These are phyloP conservation scores for Botrytis byssoidea DNA, from an alignment of 2,329 filamentous ascomycete species.

Conservation along the genomic window DNA sequence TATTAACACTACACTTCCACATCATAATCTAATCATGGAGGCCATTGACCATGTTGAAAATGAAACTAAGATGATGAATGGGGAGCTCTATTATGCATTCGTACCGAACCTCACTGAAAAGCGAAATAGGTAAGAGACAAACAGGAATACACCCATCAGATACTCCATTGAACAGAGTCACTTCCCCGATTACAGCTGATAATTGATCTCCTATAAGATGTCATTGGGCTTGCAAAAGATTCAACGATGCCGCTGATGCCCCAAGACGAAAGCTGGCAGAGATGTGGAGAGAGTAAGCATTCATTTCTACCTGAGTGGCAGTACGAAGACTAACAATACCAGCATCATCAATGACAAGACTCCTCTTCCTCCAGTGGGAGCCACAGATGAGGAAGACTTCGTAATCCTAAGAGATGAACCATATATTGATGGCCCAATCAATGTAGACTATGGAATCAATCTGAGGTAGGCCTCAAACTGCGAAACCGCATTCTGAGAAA, in stretches of 20 bases:
- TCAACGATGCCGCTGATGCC: constrained; percentile 61
- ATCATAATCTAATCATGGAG: constrained; percentile 24
- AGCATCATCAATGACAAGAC: constrained; percentile 56
- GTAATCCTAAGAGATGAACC: constrained; percentile 61
- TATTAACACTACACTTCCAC: background rate
- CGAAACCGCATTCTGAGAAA: background rate
- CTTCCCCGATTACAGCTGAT: background rate
- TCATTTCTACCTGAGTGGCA: constrained; percentile 8
- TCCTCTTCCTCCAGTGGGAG: constrained; percentile 59
- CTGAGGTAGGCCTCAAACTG: constrained; percentile 48
- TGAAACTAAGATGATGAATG: constrained; percentile 57
- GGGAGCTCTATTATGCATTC: constrained; percentile 74
- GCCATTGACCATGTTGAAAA: constrained; percentile 48
- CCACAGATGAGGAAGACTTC: constrained; percentile 63
- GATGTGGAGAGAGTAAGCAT: constrained; percentile 67
- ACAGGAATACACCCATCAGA: background rate
- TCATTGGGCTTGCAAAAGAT: constrained; percentile 57
- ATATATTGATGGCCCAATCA: constrained; percentile 68
- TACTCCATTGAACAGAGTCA: background rate
- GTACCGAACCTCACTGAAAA: constrained; percentile 63
- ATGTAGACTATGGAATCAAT: constrained; percentile 76
- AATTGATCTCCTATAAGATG: constrained; percentile 34
- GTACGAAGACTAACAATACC: constrained; percentile 21
- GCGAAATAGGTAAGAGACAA: constrained; percentile 47
- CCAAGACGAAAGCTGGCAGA: constrained; percentile 62